These are phyloP conservation scores for Arctium lappa DNA, from an alignment of 129 eudicot genomes.

Conservation along the genomic window DNA sequence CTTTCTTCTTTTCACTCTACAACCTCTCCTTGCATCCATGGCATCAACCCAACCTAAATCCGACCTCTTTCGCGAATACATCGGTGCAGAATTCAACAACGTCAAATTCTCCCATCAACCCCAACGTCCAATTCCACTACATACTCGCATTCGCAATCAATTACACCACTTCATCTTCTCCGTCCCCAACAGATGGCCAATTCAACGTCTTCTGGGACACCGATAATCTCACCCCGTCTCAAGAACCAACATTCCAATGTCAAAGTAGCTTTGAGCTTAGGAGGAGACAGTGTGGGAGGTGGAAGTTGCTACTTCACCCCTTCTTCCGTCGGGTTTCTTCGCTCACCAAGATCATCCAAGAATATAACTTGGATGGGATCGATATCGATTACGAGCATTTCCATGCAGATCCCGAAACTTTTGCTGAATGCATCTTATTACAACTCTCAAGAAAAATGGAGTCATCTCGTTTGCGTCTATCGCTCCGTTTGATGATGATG, in stretches of 20 bases:
- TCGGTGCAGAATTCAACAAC: constrained; percentile 54
- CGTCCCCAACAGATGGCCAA: constrained; percentile 36
- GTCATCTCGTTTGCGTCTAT: constrained; percentile 68
- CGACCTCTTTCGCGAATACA: constrained; percentile 62
- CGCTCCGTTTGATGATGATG: constrained; percentile 68
- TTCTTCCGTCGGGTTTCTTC: constrained; percentile 35
- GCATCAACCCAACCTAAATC: constrained; percentile 38
- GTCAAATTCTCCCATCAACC: constrained; percentile 40
- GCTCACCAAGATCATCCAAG: constrained; percentile 48
- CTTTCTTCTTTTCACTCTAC: constrained; percentile 33
- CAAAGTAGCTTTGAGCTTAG: constrained; percentile 49
- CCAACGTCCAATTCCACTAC: constrained; percentile 36
- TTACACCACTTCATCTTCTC: constrained; percentile 33
- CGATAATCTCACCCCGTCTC: constrained; percentile 23
- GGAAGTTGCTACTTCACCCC: constrained; percentile 31
- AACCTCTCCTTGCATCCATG: constrained; percentile 20
- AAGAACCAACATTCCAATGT: constrained; percentile 32
- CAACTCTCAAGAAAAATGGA: constrained; percentile 50
- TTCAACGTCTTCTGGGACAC: constrained; percentile 47
- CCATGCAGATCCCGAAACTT: constrained; percentile 48
- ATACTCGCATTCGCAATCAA: constrained; percentile 51
- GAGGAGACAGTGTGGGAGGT: constrained; percentile 41
- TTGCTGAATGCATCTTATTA: constrained; percentile 70
- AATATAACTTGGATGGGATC: constrained; percentile 71
- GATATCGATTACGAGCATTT: constrained; percentile 86